Conservation (phyloP, 2,329 filamentous ascomycete species). For the Sordariomycetes sp. region DNA sequence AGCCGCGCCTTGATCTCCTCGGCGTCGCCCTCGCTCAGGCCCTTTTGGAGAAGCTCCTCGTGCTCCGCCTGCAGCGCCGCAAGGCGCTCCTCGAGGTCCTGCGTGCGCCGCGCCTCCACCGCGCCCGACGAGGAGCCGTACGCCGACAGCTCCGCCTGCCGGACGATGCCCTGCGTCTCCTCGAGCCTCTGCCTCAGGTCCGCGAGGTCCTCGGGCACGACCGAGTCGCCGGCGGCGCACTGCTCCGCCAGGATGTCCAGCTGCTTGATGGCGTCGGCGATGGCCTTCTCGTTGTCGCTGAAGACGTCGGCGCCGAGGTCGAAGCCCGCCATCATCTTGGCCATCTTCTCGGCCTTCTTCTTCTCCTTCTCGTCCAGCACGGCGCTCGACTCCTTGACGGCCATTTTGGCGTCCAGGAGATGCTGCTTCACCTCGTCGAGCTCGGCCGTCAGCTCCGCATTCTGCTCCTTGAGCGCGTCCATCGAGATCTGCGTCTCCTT, state of each 20-base stretch:
- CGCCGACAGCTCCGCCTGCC: constrained; percentile 80
- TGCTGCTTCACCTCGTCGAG: constrained; percentile 94
- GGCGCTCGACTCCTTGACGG: constrained; percentile 81
- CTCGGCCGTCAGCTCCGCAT: constrained; percentile 80
- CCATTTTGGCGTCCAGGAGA: constrained; percentile 91
- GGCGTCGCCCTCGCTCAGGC: constrained; percentile 64
- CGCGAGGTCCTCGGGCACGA: constrained; percentile 70
- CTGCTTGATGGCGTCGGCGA: constrained; percentile 72
- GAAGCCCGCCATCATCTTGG: constrained; percentile 99
- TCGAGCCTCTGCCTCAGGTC: constrained; percentile 66
- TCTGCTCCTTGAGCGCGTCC: constrained; percentile 93
- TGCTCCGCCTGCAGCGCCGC: constrained; percentile 68
- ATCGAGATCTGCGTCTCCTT: constrained; percentile 97
- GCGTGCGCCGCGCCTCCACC: constrained; percentile 52
- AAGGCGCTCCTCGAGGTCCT: constrained; percentile 67
- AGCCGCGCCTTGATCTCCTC: constrained; percentile 75
- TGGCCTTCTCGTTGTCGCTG: constrained; percentile 79
- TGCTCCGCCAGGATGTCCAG: constrained; percentile 68
- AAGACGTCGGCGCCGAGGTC: constrained; percentile 88
- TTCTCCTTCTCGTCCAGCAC: constrained; percentile 94
- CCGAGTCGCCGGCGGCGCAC: constrained; percentile 61
- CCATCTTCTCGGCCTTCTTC: constrained; percentile 98
- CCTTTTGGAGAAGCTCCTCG: constrained; percentile 67
- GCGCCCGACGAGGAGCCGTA: constrained; percentile 55
- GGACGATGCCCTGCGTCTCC: constrained; percentile 82